These are phyloP conservation scores for Alnus rubra DNA, from an alignment of 306 rosid species.

Conservation along the genomic window DNA sequence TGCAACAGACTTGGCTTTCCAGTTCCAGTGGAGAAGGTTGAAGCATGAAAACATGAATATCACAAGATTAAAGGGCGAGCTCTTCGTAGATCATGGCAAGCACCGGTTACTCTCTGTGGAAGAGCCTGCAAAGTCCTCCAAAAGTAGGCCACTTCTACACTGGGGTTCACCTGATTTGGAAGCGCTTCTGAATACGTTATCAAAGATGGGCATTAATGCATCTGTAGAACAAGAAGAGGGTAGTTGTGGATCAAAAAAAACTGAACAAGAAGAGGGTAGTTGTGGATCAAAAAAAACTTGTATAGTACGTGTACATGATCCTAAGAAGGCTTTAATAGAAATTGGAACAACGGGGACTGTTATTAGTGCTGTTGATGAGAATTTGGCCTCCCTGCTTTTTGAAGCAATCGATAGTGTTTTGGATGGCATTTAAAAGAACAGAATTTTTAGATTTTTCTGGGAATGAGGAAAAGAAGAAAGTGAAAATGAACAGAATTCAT, in stretches of 20 bases:
- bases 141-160: slow-evolving; percentile 42
- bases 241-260: slow-evolving; percentile 34
- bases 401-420: slow-evolving; percentile 49
- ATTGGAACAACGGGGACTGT: slow-evolving; percentile 45
- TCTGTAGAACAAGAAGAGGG: slow-evolving; percentile 27
- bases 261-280: slow-evolving; percentile 24
- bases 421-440: slow-evolving; percentile 39
- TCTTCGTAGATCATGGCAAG: slow-evolving; percentile 47
- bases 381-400: slow-evolving; percentile 51
- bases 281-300: slow-evolving; percentile 31
- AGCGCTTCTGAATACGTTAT: slow-evolving; percentile 54
- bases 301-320: slow-evolving; percentile 43
- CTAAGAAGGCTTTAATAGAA: slow-evolving; percentile 61
- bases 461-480: not conserved
- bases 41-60: slow-evolving; percentile 47
- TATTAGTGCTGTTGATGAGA: slow-evolving; percentile 48
- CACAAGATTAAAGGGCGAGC: slow-evolving; percentile 65
- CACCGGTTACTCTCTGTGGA: slow-evolving; percentile 41
- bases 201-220: slow-evolving; percentile 59
- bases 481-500: not conserved
- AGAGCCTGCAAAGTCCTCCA: slow-evolving; percentile 18
- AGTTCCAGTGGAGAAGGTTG: slow-evolving; percentile 59
- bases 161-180: slow-evolving; percentile 57
- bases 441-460: not conserved
- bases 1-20: slow-evolving; percentile 57